Base-by-base conservation (phyloP, 768 basidiomycete genomes). In the Multifurca ochricompacta region DNA sequence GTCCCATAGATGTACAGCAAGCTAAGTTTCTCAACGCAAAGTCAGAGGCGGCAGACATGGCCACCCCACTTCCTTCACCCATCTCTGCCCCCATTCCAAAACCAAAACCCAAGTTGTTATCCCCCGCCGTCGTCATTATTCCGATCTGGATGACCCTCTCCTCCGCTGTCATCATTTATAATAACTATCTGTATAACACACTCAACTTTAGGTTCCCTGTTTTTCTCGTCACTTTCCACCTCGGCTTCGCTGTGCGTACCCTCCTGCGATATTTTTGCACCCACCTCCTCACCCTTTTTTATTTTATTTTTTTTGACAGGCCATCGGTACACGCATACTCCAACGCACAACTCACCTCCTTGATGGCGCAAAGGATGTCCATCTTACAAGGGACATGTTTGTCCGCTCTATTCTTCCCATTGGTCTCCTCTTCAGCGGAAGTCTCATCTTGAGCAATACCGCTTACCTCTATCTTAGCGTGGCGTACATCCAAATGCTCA, bases 401-500 rank as follows among this genome's bases (percentile, higher is more conserved):
- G 53, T 88, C 34, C 79, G 80, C 53, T 90, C 87, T 31, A 97
- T 98, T 61, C 76, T 97, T 13, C 95, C 95, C 19, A 95, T 98
- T 56, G 93, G 94, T 21, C 66, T 93, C 23, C 81, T 98, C 53
- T 98, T 98, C 78, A 90, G 87, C 32, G 95, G 85, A 23, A 91
- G 87, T 55, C 80, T 98, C 51, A 82, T 97, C 63, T 76, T 94
- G 54, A 87, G 83, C 71, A 98, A 98, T 70, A 88, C 87, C 2
- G 92, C 92, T 2, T 95, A 94, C 69, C 82, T 96, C 19, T 85
- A 91, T 63, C 81, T 98, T 60, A 86, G 83, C 61, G 91, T 95
- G 10, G 82, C 90, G 0, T 98, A 95, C 70, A 97, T 98, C 62
- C 95, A 98, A 70, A 91, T 97, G 91, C 82, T 94, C 67, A 92